Evolutionary conservation across 192 early-diverging fungal genomes (phyloP).

Genomic region (Glomus cerebriforme): DNA sequence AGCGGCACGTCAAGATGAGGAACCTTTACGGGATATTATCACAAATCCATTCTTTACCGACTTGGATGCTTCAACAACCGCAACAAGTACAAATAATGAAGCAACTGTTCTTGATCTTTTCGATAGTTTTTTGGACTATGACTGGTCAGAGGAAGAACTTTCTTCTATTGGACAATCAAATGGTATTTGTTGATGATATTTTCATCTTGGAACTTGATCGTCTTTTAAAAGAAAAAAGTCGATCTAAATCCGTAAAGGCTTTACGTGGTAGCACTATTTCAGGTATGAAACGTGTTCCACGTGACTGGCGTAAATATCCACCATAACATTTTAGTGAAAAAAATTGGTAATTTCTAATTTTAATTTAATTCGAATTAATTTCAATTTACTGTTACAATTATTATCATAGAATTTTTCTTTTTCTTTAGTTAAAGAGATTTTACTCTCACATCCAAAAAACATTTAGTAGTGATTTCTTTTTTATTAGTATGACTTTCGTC

Average conservation of each 20-base stretch:
- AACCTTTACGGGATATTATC: constrained; percentile 27
- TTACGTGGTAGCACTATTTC: constrained; percentile 7
- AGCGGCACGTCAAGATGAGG: constrained; percentile 31
- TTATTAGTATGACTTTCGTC: too few relatives aligned
- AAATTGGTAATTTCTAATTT: background rate
- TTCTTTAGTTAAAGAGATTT: too few relatives aligned
- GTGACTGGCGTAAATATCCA: constrained; percentile 31
- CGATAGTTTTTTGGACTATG: constrained; percentile 52
- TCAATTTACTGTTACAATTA: too few relatives aligned
- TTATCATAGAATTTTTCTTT: too few relatives aligned
- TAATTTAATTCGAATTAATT: too few relatives aligned
- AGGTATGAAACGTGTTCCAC: constrained; percentile 11
- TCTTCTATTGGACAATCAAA: constrained; percentile 10
- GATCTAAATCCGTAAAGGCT: constrained; percentile 31
- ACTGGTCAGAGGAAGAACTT: constrained; percentile 38
- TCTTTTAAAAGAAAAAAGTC: background rate
- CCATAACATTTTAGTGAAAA: constrained; percentile 12
- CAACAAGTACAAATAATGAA: constrained; percentile 36
- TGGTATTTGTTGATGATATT: constrained; percentile 29
- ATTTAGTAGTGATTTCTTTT: too few relatives aligned
- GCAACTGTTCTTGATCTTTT: constrained; percentile 50
- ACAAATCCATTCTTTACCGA: constrained; percentile 15
- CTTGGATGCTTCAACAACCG: constrained; percentile 32
- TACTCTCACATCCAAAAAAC: too few relatives aligned
- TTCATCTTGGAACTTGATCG: constrained; percentile 29